Evolutionary conservation across 2,329 filamentous ascomycete species (phyloP).

Genomic region (Zalaria obscura): DNA sequence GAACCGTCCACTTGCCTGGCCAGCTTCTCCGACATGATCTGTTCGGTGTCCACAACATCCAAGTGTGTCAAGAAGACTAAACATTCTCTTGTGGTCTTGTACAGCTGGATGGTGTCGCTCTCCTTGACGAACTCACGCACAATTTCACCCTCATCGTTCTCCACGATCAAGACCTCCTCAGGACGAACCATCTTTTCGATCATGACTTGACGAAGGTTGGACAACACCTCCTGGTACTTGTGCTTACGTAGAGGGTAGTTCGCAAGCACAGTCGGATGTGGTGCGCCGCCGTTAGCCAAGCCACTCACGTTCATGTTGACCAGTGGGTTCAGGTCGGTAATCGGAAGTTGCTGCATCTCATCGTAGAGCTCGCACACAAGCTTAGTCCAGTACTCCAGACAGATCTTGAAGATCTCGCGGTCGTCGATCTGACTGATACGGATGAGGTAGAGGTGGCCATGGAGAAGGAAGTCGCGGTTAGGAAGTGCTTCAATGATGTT

Average conservation of each 20-base stretch:
- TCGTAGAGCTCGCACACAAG: slow-evolving; percentile 96
- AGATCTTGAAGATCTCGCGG: slow-evolving; percentile 98
- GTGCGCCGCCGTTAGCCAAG: slow-evolving; percentile 65
- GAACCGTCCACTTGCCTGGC: slow-evolving; percentile 85
- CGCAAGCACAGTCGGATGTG: slow-evolving; percentile 69
- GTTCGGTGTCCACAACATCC: slow-evolving; percentile 93
- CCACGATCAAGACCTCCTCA: slow-evolving; percentile 96
- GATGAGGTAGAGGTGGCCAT: slow-evolving; percentile 96
- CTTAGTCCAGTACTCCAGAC: slow-evolving; percentile 97
- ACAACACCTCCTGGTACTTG: slow-evolving; percentile 89
- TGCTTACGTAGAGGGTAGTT: slow-evolving; percentile 94
- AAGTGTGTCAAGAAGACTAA: slow-evolving; percentile 94
- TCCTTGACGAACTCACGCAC: slow-evolving; percentile 99
- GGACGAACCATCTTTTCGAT: slow-evolving; percentile 99
- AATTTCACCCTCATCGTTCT: slow-evolving; percentile 98
- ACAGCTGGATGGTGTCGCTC: slow-evolving; percentile 95
- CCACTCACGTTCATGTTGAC: slow-evolving; percentile 61
- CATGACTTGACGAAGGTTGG: slow-evolving; percentile 93
- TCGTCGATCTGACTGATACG: slow-evolving; percentile 98
- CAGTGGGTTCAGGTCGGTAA: slow-evolving; percentile 83
- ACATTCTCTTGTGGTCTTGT: slow-evolving; percentile 97
- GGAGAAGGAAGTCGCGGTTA: slow-evolving; percentile 85
- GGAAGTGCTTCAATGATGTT: slow-evolving; percentile 91
- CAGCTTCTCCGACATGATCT: slow-evolving; percentile 98
- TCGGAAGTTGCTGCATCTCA: slow-evolving; percentile 93